Evolutionary conservation across 306 rosid genomes (phyloP).

Genomic region (Castanospermum australe): DNA sequence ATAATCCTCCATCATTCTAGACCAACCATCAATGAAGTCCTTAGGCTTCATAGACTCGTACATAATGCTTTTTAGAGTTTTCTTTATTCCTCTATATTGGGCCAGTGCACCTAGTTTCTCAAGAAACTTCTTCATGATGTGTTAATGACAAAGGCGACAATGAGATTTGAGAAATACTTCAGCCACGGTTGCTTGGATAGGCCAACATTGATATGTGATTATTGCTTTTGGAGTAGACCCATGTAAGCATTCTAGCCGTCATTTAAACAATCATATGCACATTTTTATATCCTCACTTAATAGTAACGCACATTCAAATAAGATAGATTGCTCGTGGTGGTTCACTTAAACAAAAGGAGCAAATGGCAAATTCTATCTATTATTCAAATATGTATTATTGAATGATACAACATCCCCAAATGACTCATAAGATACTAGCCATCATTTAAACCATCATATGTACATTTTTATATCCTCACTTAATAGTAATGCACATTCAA

Average conservation of each 20-base stretch:
- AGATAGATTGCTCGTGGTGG: neutral
- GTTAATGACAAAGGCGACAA: neutral
- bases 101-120: neutral
- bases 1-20: neutral
- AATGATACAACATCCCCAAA: neutral
- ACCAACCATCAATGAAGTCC: conserved; percentile 27
- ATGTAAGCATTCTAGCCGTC: neutral
- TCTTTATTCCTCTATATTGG: neutral
- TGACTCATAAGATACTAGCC: too few species aligned
- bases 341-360: neutral
- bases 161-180: neutral
- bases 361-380: neutral
- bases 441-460: too few species aligned
- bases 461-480: too few species aligned
- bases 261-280: neutral
- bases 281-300: neutral
- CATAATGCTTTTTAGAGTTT: neutral
- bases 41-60: conserved; percentile 8
- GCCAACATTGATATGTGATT: neutral
- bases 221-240: neutral
- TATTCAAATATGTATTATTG: neutral
- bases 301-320: neutral
- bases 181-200: neutral
- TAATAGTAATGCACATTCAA: too few species aligned
- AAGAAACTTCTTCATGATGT: neutral